Base-by-base conservation (phyloP, 768 basidiomycete genomes). In the Naganishia vaughanmartiniae region DNA sequence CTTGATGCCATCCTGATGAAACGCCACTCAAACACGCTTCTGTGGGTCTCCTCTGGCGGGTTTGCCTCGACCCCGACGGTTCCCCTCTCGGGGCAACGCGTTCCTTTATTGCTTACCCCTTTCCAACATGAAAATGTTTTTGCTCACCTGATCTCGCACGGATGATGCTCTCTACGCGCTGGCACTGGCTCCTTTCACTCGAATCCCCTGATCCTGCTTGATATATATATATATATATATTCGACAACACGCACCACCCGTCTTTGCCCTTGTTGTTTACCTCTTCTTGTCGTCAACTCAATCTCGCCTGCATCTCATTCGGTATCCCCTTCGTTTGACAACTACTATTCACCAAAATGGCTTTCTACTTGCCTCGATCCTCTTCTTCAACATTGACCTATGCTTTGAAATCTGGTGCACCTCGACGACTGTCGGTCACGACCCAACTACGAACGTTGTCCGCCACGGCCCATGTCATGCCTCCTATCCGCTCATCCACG, bases 401-500 rank as follows among this genome's bases (percentile, higher is more conserved):
- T 31, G 21, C 48, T n/a, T 24, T 68, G 17, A 26, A 26, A 5
- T 39, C 53, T 24, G 5, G 33, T 34, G 11, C 54, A 39, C 7
- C 30, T 34, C 39, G 46, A 17, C 57, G 33, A 46, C 17, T 12
- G 30, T 19, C 15, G 6, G 28, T 30, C 54, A 19, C 10, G 15
- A 39, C 17, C 14, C 26, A 67, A 54, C 34, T 26, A 21, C 63
- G 58, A 17, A 24, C n/a, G 30, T 17, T 60, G 39, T 67, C 65
- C 30, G 51, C 56, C 19, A 34, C 65, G 21, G 51, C 63, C 33
- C 31, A 46, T 21, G 36, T 57, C 70, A 34, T 57, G n/a, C 60
- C 67, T 55, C 42, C 46, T 63, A 60, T 31, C 26, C 57, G 42
- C 36, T 33, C 71, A 1, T n/a, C 45, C 12, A 56, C 56, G n/a